phyloP scores from a whole-genome alignment of 1,284 basidiomycete genomes.

The Ceratobasidium papillatum region DNA sequence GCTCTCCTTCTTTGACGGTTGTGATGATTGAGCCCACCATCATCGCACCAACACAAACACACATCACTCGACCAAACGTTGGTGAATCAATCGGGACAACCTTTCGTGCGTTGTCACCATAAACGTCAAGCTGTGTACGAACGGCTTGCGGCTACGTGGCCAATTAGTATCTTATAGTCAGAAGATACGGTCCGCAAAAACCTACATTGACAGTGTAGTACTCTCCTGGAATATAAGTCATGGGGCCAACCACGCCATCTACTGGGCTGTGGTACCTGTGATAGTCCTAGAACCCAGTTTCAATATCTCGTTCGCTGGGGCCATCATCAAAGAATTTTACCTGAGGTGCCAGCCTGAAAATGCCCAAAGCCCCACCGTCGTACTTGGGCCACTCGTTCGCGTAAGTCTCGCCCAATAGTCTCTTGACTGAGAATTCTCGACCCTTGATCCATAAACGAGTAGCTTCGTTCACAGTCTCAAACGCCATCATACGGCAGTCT shows the following conservation, averaged over 20 bases:
- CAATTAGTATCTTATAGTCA: not conserved
- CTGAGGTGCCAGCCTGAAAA: constrained; percentile 93
- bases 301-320: not conserved
- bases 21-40: constrained; percentile 92
- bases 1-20: constrained; percentile 84
- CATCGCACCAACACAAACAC: constrained; percentile 91
- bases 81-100: constrained; percentile 88
- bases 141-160: constrained; percentile 76
- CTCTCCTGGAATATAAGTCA: constrained; percentile 83
- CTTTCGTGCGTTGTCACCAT: constrained; percentile 92
- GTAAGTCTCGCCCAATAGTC: constrained; percentile 83
- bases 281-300: constrained; percentile 66
- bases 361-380: constrained; percentile 78
- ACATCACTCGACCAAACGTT: constrained; percentile 88
- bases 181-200: constrained; percentile 39
- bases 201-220: constrained; percentile 92
- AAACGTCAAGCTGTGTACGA: constrained; percentile 83
- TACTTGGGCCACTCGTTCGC: constrained; percentile 73
- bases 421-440: constrained; percentile 83
- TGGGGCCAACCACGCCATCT: constrained; percentile 81
- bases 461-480: constrained; percentile 84
- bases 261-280: constrained; percentile 96
- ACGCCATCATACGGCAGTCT: constrained; percentile 95
- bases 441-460: constrained; percentile 98
- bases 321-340: constrained; percentile 29